Evolutionary conservation across 176 grass and related monocot genomes (phyloP).

Genomic region (Juncus inflexus): DNA sequence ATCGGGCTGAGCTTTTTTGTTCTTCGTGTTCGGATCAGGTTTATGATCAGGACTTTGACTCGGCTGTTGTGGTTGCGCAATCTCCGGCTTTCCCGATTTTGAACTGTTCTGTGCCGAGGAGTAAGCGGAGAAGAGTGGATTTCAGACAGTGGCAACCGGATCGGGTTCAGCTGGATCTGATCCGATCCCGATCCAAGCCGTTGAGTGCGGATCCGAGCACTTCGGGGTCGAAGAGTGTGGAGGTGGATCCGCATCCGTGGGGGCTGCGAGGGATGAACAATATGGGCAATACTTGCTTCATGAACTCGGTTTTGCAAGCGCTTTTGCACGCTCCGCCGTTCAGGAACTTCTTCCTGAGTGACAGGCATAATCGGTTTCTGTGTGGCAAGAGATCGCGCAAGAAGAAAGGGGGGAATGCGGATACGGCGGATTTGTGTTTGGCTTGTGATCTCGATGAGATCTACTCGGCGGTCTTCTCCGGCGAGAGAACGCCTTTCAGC

Average conservation of each 20-base stretch:
- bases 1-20: slow-evolving; percentile 89
- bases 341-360: slow-evolving; percentile 81
- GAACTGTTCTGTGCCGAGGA: background rate
- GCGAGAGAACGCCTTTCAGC: slow-evolving; percentile 68
- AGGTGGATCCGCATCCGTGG: slow-evolving; percentile 23
- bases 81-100: slow-evolving; percentile 29
- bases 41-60: slow-evolving; percentile 90
- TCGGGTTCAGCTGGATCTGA: slow-evolving; percentile 57
- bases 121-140: slow-evolving; percentile 69
- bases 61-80: slow-evolving; percentile 64
- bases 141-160: slow-evolving; percentile 74
- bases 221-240: slow-evolving; percentile 35
- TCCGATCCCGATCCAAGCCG: slow-evolving; percentile 23
- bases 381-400: slow-evolving; percentile 59
- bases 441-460: slow-evolving; percentile 89
- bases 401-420: slow-evolving; percentile 38
- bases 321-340: slow-evolving; percentile 83
- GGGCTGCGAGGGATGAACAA: slow-evolving; percentile 88
- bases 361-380: slow-evolving; percentile 76
- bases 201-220: slow-evolving; percentile 32
- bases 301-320: slow-evolving; percentile 96
- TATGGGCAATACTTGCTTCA: slow-evolving; percentile 93
- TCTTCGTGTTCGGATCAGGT: slow-evolving; percentile 78
- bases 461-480: slow-evolving; percentile 84
- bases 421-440: slow-evolving; percentile 40